A percentile compares a stretch with the other conserved stretches of the same genome.
phyloP scores from a whole-genome alignment of 805 yeast genomes.

The Sungouiozyma ichnusensis region DNA sequence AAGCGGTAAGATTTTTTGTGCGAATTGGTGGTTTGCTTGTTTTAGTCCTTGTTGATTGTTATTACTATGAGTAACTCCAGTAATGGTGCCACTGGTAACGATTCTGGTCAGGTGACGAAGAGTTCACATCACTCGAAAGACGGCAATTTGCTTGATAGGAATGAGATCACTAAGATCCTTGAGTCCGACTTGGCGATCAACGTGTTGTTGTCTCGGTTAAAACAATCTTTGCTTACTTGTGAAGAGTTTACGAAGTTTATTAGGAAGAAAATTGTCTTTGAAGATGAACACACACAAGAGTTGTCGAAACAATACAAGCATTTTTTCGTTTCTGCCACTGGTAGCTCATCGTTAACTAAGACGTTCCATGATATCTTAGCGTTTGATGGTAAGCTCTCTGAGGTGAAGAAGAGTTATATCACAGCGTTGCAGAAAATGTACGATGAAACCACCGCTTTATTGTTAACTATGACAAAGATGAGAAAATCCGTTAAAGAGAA shows the following conservation, averaged over 20 bases:
- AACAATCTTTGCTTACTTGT: conserved; percentile 69
- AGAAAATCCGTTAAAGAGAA: conserved; percentile 77
- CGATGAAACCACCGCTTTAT: conserved; percentile 68
- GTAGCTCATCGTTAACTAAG: conserved; percentile 41
- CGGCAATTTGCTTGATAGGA: conserved; percentile 34
- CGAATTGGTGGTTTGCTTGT: too few relatives aligned
- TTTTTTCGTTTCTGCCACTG: conserved; percentile 18
- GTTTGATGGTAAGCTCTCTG: conserved; percentile 65
- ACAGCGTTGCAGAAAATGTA: conserved; percentile 74
- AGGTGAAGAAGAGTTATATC: conserved; percentile 66
- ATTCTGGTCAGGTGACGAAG: not conserved
- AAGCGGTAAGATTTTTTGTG: too few relatives aligned
- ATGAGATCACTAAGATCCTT: conserved; percentile 41
- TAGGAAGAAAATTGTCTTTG: conserved; percentile 66
- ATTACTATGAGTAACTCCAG: not conserved
- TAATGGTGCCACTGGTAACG: not conserved
- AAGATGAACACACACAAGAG: conserved; percentile 69
- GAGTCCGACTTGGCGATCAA: conserved; percentile 71
- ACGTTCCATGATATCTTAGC: conserved; percentile 61
- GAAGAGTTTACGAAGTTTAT: conserved; percentile 78
- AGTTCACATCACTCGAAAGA: not conserved
- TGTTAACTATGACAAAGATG: conserved; percentile 56
- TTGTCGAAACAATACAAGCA: conserved; percentile 59
- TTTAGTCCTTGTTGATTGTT: too few relatives aligned
- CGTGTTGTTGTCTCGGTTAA: conserved; percentile 57